Evolutionary conservation across 148 eudicot genomes (phyloP), one percentile per base, ranked within the genome.

Genomic region (Selenicereus undatus): DNA sequence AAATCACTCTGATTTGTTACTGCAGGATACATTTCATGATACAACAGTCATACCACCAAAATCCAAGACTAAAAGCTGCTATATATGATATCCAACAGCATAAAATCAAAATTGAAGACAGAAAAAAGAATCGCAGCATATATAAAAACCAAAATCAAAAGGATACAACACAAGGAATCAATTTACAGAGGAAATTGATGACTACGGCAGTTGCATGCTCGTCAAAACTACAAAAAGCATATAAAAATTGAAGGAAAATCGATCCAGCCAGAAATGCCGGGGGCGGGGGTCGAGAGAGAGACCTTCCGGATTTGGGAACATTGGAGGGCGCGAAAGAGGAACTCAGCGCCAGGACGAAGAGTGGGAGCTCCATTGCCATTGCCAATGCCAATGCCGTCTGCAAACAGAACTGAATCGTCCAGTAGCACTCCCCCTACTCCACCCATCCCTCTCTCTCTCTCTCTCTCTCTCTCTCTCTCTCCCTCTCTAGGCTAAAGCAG

Each of bases 231-330:
- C 36, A 39, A 54, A 79, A 36, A 79, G 60, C 72, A 22, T 0
- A 74, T 1, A 74, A 68, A 70, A 51, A 51, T n/a, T 5, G 11
- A 79, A 71, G 32, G 69, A 8, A 21, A 54, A 30, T 11, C 29
- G 0, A 45, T 29, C 30, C 29, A 45, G 9, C 17, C 48, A 73
- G 13, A 75, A 42, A 71, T 58, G 50, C 16, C 18, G n/a, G 30
- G 14, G 52, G 0, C 74, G 16, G 36, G 24, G 79, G 35, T n/a
- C n/a, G 24, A 48, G 14, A 27, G 32, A 14, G 64, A 22, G 4
- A 94, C 98, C 80, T 85, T 84, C 65, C 83, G 90, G 77, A 94
- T 85, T 30, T 88, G 89, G 71, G 97, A 94, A 74, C 88, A 88
- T 29, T 90, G 97, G 30, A 94, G 92, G 74, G 86, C 79, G 43